Conservation (phyloP, 169 alveolate species). For the Cryptosporidium xiaoi region DNA sequence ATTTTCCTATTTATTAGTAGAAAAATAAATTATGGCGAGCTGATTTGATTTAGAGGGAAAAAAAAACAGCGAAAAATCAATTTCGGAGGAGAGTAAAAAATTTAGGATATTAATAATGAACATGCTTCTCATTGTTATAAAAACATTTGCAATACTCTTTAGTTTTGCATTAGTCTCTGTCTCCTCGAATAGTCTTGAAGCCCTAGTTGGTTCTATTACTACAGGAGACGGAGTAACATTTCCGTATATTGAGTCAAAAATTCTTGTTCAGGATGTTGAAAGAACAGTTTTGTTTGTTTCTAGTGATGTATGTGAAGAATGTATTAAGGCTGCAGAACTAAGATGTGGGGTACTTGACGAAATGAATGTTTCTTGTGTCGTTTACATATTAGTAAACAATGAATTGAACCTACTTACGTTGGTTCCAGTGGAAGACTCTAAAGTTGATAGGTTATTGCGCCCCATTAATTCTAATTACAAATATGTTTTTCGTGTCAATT, state of each 20-base stretch:
- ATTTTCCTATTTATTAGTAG: no score
- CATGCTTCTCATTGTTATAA: background rate
- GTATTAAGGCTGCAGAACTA: constrained; percentile 58
- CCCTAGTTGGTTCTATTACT: background rate
- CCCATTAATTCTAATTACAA: background rate
- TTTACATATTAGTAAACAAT: constrained; percentile 7
- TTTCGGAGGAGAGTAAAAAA: no score
- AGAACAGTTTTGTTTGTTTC: constrained; percentile 14
- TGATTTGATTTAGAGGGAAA: no score
- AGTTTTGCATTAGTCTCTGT: background rate
- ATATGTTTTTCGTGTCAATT: background rate
- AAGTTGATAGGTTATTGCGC: background rate
- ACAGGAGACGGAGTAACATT: background rate
- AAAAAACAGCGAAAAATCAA: no score
- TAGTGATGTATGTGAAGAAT: constrained; percentile 17
- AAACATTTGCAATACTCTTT: background rate
- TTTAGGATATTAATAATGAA: background rate
- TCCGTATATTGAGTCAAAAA: constrained; percentile 27
- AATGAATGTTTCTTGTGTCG: constrained; percentile 11
- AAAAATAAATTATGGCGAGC: no score
- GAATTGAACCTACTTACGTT: background rate
- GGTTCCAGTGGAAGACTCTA: background rate
- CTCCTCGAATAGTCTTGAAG: background rate
- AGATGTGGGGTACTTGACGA: constrained; percentile 20
- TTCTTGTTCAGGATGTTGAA: background rate